These are phyloP conservation scores for Rhizopogon roseolus DNA, from an alignment of 768 basidiomycete species.

Conservation along the genomic window DNA sequence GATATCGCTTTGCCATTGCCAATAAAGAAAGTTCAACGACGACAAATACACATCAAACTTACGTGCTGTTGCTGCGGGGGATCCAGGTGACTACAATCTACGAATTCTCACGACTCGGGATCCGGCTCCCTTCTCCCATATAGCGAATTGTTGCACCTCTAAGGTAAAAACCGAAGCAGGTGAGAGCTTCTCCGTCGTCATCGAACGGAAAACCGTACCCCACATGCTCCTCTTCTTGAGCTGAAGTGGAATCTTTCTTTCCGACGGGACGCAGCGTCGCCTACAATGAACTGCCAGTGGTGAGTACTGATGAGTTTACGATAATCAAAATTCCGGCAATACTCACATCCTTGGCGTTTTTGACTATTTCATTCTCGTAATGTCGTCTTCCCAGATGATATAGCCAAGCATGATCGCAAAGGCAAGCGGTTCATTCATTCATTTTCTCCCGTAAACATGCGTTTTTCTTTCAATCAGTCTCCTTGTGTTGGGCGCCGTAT, in stretches of 20 bases:
- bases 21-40: not conserved
- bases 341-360: conserved; percentile 52
- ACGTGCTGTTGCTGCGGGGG: conserved; percentile 58
- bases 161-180: not conserved
- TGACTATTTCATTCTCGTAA: conserved; percentile 84
- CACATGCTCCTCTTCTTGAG: conserved; percentile 59
- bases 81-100: conserved; percentile 89
- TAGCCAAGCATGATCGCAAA: conserved; percentile 69
- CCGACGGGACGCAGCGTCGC: conserved; percentile 59
- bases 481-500: conserved; percentile 61
- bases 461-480: conserved; percentile 58
- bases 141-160: conserved; percentile 82
- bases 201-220: conserved; percentile 59
- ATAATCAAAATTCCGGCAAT: not conserved
- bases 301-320: not conserved
- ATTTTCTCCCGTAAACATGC: conserved; percentile 51
- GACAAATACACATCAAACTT: not conserved
- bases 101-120: conserved; percentile 11
- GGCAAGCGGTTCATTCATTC: conserved; percentile 44
- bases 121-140: conserved; percentile 64
- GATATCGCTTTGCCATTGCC: conserved; percentile 71
- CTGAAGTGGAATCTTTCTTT: conserved; percentile 57
- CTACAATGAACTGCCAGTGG: conserved; percentile 53
- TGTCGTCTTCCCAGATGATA: conserved; percentile 77
- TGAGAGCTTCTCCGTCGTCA: conserved; percentile 29